Conservation (phyloP, 2,329 filamentous ascomycete species). For the Paraconiothyrium brasiliense region DNA sequence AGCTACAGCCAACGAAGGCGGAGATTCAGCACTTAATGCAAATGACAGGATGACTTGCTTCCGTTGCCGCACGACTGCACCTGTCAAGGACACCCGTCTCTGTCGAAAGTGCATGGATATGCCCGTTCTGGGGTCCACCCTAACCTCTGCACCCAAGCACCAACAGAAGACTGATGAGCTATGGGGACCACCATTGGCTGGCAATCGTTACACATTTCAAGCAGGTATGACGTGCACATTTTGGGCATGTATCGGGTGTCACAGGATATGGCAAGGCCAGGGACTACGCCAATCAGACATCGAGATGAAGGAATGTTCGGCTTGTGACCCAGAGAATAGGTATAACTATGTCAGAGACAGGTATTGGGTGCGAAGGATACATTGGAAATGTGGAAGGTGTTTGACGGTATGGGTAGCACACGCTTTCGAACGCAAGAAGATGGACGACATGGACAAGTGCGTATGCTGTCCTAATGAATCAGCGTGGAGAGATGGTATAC, state of each 20-base stretch:
- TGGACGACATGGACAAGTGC: neutral
- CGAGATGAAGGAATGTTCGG: neutral
- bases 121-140: neutral
- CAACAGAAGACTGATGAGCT: neutral
- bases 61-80: neutral
- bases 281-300: neutral
- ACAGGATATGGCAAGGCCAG: constrained; percentile 1
- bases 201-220: neutral
- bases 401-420: neutral
- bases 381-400: constrained; percentile 3
- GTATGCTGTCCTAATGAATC: neutral
- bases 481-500: too few relatives aligned
- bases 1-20: neutral
- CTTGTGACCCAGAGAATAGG: neutral
- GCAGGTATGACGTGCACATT: neutral
- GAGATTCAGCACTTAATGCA: neutral
- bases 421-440: neutral
- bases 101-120: neutral
- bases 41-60: neutral
- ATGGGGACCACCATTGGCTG: neutral
- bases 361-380: neutral
- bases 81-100: neutral
- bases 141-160: neutral
- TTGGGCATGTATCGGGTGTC: constrained; percentile 6
- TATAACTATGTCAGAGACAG: neutral